A percentile compares a stretch with the other conserved stretches of the same genome.
phyloP scores from a whole-genome alignment of 176 grass and related monocot species.

The Hyparrhenia diplandra region DNA sequence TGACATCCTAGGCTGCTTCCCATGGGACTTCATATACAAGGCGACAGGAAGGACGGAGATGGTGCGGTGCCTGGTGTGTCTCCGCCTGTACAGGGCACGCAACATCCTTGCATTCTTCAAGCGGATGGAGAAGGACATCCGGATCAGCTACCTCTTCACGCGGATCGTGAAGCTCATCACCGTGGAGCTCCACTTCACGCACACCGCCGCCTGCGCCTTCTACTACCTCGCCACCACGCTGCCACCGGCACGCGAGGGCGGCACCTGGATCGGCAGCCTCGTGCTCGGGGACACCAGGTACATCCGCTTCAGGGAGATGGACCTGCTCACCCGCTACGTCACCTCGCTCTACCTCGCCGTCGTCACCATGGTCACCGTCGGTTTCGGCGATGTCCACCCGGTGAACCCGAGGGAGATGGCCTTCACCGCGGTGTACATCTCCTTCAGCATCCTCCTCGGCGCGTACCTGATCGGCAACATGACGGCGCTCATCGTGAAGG shows the following conservation, averaged over 20 bases:
- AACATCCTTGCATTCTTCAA: constrained; percentile 76
- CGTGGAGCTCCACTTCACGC: constrained; percentile 85
- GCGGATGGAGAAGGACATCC: constrained; percentile 92
- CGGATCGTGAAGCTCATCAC: constrained; percentile 82
- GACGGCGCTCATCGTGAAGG: constrained; percentile 90
- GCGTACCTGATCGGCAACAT: constrained; percentile 93
- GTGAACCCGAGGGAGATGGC: constrained; percentile 81
- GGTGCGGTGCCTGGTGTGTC: constrained; percentile 67
- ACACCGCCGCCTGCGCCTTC: constrained; percentile 87
- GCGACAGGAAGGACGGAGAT: constrained; percentile 41
- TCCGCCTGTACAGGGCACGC: constrained; percentile 61
- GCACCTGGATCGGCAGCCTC: constrained; percentile 92
- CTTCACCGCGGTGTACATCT: constrained; percentile 68
- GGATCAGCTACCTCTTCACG: constrained; percentile 88
- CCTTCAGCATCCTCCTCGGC: constrained; percentile 71
- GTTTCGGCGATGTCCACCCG: constrained; percentile 77
- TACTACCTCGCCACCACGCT: constrained; percentile 89
- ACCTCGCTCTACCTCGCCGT: constrained; percentile 83
- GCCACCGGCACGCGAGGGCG: constrained; percentile 47
- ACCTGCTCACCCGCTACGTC: constrained; percentile 75
- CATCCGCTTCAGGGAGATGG: constrained; percentile 67
- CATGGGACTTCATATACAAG: constrained; percentile 91
- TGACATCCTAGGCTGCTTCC: constrained; percentile 79
- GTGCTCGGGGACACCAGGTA: constrained; percentile 48
- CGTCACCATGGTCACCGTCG: constrained; percentile 85